phyloP scores from a whole-genome alignment of 75 land plant species.

The Sequoia sempervirens region DNA sequence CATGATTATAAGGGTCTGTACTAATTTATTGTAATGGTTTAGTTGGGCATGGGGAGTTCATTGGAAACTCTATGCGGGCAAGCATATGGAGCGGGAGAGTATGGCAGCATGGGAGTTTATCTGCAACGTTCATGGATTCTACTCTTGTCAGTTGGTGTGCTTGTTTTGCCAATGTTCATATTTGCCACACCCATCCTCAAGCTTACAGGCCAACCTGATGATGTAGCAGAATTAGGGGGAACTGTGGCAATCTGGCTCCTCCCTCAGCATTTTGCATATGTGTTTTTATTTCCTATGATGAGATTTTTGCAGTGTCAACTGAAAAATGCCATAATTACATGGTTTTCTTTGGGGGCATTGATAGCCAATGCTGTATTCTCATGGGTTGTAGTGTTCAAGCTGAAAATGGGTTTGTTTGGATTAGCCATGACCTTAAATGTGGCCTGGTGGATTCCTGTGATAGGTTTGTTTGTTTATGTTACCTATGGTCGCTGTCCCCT shows the following conservation, averaged over 20 bases:
- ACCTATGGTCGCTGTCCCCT: not conserved
- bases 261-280: conserved; percentile 4
- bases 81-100: conserved; percentile 43
- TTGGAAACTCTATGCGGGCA: conserved; percentile 59
- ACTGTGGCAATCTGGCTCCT: not conserved
- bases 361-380: not conserved
- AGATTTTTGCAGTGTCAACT: no score
- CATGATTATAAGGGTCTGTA: no score
- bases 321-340: no score
- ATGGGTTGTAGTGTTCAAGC: not conserved
- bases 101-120: conserved; percentile 48
- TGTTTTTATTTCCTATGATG: no score
- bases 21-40: no score
- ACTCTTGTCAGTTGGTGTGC: not conserved
- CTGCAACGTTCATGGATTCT: conserved; percentile 52
- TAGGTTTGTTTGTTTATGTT: no score
- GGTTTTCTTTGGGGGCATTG: no score
- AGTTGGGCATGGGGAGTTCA: conserved; percentile 62
- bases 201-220: conserved; percentile 27
- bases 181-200: conserved; percentile 26
- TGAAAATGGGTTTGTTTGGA: no score
- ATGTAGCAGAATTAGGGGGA: conserved; percentile 14
- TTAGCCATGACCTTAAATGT: no score
- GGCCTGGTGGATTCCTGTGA: no score
- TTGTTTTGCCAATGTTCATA: conserved; percentile 26